Evolutionary conservation across 371 early-diverging fungal species (phyloP).

Genomic region (Mortierella sp.): DNA sequence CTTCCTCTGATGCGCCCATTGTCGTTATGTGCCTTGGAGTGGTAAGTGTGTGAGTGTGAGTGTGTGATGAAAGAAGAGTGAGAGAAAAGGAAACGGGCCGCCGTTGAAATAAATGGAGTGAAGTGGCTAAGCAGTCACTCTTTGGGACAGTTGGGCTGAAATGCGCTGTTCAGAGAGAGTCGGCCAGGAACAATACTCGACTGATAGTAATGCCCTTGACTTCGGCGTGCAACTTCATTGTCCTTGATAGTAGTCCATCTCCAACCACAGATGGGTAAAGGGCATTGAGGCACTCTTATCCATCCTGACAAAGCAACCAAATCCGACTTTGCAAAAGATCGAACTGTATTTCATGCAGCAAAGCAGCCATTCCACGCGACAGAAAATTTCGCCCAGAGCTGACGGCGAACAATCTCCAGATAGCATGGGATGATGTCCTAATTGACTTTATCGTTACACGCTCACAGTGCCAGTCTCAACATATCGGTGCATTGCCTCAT

Average conservation of each 20-base stretch:
- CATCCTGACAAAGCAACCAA: no score
- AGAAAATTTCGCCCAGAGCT: neutral
- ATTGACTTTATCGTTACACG: neutral
- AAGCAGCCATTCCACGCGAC: neutral
- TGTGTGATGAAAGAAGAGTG: neutral
- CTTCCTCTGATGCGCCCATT: conserved; percentile 48
- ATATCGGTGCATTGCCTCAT: neutral
- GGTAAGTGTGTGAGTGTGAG: neutral
- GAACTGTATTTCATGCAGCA: neutral
- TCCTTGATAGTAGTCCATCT: no score
- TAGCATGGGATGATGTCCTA: neutral
- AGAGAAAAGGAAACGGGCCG: neutral
- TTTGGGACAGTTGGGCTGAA: no score
- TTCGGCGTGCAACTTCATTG: no score
- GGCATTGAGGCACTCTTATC: no score
- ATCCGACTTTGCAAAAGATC: neutral
- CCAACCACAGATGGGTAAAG: no score
- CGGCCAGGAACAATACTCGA: no score
- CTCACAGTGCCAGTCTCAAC: neutral
- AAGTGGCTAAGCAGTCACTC: no score
- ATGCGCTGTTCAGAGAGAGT: no score
- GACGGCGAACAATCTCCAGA: neutral
- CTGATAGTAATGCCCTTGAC: no score
- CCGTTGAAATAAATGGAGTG: neutral
- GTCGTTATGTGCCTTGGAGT: neutral